phyloP scores from a whole-genome alignment of 2,329 filamentous ascomycete genomes.

The Xylariaceae sp. region DNA sequence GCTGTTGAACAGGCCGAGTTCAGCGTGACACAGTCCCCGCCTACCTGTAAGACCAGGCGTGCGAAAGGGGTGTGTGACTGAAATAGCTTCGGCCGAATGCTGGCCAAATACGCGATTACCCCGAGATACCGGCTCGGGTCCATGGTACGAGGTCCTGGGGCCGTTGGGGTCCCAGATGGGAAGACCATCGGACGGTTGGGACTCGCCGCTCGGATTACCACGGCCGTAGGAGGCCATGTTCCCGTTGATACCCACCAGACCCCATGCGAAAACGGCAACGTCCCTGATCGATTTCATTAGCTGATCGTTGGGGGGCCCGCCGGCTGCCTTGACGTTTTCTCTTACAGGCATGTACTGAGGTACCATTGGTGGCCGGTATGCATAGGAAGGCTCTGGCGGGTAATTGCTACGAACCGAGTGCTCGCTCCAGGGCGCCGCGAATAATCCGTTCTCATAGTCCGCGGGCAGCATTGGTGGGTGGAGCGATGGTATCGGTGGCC shows the following conservation, averaged over 20 bases:
- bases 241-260: slow-evolving; percentile 72
- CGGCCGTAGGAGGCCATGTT: slow-evolving; percentile 59
- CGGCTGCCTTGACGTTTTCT: slow-evolving; percentile 41
- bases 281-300: slow-evolving; percentile 79
- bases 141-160: slow-evolving; percentile 30
- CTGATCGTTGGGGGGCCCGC: slow-evolving; percentile 53
- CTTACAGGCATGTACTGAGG: slow-evolving; percentile 42
- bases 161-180: slow-evolving; percentile 53
- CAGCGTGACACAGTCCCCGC: slow-evolving; percentile 17
- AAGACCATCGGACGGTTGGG: slow-evolving; percentile 55
- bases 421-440: slow-evolving; percentile 73
- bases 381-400: slow-evolving; percentile 39
- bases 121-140: slow-evolving; percentile 32
- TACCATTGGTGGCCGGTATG: slow-evolving; percentile 40
- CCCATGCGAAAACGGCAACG: slow-evolving; percentile 85
- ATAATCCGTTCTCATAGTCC: slow-evolving; percentile 58
- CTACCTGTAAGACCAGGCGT: slow-evolving; percentile 14
- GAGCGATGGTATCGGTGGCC: slow-evolving; percentile 60
- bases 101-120: slow-evolving; percentile 8
- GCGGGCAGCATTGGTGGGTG: slow-evolving; percentile 45
- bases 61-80: slow-evolving; percentile 9
- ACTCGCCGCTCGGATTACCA: slow-evolving; percentile 58
- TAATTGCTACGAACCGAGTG: slow-evolving; percentile 54
- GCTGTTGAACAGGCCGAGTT: slow-evolving; percentile 13
- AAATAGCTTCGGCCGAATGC: slow-evolving; percentile 9